phyloP scores from a whole-genome alignment of 73 alveolate genomes.

The Paramecium bursaria region DNA sequence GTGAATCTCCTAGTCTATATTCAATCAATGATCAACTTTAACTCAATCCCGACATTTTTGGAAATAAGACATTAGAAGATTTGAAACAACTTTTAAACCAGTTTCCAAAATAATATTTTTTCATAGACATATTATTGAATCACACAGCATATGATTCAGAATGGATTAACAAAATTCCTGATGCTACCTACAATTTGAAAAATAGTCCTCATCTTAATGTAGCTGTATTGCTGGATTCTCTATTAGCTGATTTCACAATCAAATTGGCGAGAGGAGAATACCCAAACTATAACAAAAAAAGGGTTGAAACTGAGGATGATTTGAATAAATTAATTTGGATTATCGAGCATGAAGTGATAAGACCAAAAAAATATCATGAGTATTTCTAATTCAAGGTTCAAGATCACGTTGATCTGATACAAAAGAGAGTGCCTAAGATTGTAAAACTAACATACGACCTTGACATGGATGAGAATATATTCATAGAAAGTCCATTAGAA shows the following conservation, averaged over 20 bases:
- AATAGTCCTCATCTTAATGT: slow-evolving; percentile 88
- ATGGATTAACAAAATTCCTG: slow-evolving; percentile 83
- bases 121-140: slow-evolving; percentile 93
- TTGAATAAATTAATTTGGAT: slow-evolving; percentile 75
- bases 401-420: background rate
- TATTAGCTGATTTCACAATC: slow-evolving; percentile 80
- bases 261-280: slow-evolving; percentile 77
- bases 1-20: slow-evolving; percentile 79
- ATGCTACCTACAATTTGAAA: slow-evolving; percentile 88
- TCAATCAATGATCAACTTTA: slow-evolving; percentile 81
- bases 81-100: slow-evolving; percentile 65
- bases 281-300: slow-evolving; percentile 80
- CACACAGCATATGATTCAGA: slow-evolving; percentile 92
- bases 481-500: slow-evolving; percentile 54
- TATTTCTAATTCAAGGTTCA: slow-evolving; percentile 16
- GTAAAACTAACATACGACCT: background rate
- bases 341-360: slow-evolving; percentile 72
- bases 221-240: slow-evolving; percentile 90
- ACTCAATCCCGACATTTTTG: slow-evolving; percentile 79
- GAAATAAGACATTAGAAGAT: slow-evolving; percentile 65
- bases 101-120: slow-evolving; percentile 61
- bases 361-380: slow-evolving; percentile 26
- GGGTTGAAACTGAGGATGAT: slow-evolving; percentile 84
- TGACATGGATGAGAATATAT: slow-evolving; percentile 57
- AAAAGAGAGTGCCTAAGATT: background rate